Evolutionary conservation across 805 yeast species (phyloP).

Genomic region (Kluyveromyces wickerhamii): DNA sequence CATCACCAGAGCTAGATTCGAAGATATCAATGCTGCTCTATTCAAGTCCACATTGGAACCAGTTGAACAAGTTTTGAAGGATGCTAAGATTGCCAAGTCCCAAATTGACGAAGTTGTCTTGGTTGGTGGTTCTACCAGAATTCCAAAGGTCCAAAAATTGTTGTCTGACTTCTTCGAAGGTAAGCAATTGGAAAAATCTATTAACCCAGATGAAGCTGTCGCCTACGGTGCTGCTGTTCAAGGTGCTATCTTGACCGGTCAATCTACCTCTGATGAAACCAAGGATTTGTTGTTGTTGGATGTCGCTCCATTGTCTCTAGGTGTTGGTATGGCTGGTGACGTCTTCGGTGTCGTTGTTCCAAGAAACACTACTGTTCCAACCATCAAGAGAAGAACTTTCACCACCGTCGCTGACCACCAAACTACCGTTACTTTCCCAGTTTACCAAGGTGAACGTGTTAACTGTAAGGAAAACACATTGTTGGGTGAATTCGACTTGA

Average conservation of each 20-base stretch:
- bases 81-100: conserved; percentile 76
- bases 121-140: conserved; percentile 99
- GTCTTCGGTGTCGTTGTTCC: conserved; percentile 98
- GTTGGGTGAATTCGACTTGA: conserved; percentile 97
- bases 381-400: conserved; percentile 97
- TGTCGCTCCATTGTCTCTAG: conserved; percentile 96
- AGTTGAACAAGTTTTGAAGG: conserved; percentile 91
- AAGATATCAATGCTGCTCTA: conserved; percentile 86
- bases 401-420: conserved; percentile 98
- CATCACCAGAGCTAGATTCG: conserved; percentile 97
- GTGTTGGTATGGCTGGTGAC: conserved; percentile 99
- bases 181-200: conserved; percentile 91
- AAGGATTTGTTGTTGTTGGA: conserved; percentile 92
- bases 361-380: conserved; percentile 99
- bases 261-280: conserved; percentile 81
- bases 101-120: conserved; percentile 89
- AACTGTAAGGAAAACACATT: conserved; percentile 96
- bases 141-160: conserved; percentile 95
- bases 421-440: conserved; percentile 98
- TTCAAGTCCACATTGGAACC: conserved; percentile 93
- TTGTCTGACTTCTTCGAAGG: conserved; percentile 94
- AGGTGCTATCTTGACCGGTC: conserved; percentile 97
- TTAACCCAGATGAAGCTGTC: conserved; percentile 99
- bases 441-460: conserved; percentile 99
- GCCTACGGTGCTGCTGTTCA: conserved; percentile 99